A percentile compares a stretch with the other conserved stretches of the same genome.
phyloP scores from a whole-genome alignment of 177 flowering plant genomes.

The Vitis hybrid region DNA sequence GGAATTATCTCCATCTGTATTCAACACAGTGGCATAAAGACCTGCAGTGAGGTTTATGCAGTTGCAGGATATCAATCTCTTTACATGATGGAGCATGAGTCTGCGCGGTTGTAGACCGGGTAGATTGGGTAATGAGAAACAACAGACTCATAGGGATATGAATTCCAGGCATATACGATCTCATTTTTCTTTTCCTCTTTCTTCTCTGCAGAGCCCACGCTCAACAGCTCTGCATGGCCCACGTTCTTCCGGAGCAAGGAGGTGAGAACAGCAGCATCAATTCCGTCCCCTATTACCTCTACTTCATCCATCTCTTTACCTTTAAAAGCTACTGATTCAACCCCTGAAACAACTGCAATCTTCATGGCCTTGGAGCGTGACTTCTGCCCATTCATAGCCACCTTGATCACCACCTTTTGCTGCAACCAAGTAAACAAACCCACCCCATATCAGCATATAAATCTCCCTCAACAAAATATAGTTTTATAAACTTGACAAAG shows the following conservation, averaged over 20 bases:
- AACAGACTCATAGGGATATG: background rate
- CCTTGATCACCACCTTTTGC: slow-evolving; percentile 15
- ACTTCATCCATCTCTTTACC: slow-evolving; percentile 17
- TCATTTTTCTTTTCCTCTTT: slow-evolving; percentile 12
- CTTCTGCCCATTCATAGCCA: slow-evolving; percentile 1
- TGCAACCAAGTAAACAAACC: slow-evolving; percentile 4
- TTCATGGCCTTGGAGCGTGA: slow-evolving; percentile 6
- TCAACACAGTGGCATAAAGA: too few relatives aligned
- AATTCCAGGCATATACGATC: background rate
- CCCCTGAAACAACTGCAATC: slow-evolving; percentile 20
- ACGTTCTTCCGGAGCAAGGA: slow-evolving; percentile 21
- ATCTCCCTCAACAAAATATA: too few relatives aligned
- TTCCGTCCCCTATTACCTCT: slow-evolving; percentile 21
- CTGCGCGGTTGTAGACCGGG: too few relatives aligned
- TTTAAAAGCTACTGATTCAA: slow-evolving; percentile 14
- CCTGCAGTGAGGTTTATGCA: too few relatives aligned
- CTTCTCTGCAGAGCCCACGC: slow-evolving; percentile 12
- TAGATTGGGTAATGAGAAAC: background rate
- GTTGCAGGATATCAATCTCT: too few relatives aligned
- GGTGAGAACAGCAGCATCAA: slow-evolving; percentile 21
- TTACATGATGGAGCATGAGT: slow-evolving; percentile 12
- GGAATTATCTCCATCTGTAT: too few relatives aligned
- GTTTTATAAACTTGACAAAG: too few relatives aligned
- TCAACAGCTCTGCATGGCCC: slow-evolving; percentile 18
- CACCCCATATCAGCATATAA: background rate